phyloP scores from a whole-genome alignment of 73 alveolate genomes.

The Symbiodinium pilosum region DNA sequence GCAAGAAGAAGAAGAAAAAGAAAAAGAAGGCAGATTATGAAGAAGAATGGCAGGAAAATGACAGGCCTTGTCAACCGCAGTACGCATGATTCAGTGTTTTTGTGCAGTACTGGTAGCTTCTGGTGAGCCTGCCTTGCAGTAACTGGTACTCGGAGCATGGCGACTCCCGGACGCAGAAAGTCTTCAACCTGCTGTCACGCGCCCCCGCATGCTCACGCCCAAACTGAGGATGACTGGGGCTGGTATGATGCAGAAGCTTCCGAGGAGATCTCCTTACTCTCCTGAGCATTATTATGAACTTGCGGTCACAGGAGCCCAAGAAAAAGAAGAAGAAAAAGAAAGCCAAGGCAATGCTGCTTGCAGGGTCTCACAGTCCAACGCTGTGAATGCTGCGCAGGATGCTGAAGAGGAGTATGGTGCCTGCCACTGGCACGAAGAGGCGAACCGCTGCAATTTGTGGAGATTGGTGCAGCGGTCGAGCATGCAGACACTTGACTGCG shows the following conservation, averaged over 20 bases:
- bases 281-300: no score
- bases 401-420: slow-evolving; percentile 90
- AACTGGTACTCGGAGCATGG: slow-evolving; percentile 73
- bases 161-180: slow-evolving; percentile 21
- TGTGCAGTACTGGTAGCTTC: no score
- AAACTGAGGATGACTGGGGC: slow-evolving; percentile 40
- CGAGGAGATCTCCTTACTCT: neutral
- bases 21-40: slow-evolving; percentile 47
- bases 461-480: neutral
- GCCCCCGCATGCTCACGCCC: neutral
- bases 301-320: slow-evolving; percentile 54
- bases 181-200: no score
- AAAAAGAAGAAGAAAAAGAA: slow-evolving; percentile 84
- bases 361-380: neutral
- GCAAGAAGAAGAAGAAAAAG: slow-evolving; percentile 36
- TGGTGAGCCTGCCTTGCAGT: slow-evolving; percentile 26
- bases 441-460: neutral
- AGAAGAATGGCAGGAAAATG: slow-evolving; percentile 43
- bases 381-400: slow-evolving; percentile 30
- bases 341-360: slow-evolving; percentile 9
- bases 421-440: slow-evolving; percentile 88
- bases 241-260: slow-evolving; percentile 33
- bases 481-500: no score
- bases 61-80: neutral
- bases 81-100: no score